These are phyloP conservation scores for Lasiosphaeria hispida DNA, from an alignment of 495 filamentous ascomycete genomes.

Conservation along the genomic window DNA sequence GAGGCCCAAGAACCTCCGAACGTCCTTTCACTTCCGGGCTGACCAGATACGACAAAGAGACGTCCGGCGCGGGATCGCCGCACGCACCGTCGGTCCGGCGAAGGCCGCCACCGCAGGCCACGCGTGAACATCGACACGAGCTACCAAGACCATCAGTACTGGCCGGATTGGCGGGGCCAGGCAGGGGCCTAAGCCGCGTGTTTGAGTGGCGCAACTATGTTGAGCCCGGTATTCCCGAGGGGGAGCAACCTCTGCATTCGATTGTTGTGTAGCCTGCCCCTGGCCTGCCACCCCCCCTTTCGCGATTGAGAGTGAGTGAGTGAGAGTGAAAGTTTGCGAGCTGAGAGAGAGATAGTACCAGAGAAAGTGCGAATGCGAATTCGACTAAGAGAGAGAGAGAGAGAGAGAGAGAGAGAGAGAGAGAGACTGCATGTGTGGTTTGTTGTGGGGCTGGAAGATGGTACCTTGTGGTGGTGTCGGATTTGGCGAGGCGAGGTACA, in stretches of 20 bases:
- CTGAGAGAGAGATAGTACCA: not conserved
- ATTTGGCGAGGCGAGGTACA: not conserved
- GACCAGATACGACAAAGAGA: conserved; percentile 13
- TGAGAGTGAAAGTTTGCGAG: not conserved
- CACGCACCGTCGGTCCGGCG: conserved; percentile 28
- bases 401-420: no score
- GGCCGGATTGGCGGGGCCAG: conserved; percentile 44
- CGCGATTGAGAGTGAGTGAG: not conserved
- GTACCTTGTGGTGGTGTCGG: no score
- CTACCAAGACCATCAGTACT: conserved; percentile 40
- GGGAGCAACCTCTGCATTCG: conserved; percentile 6
- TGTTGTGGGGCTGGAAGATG: not conserved
- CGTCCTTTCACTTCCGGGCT: conserved; percentile 14
- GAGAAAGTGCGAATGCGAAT: no score
- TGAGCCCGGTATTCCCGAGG: conserved; percentile 35
- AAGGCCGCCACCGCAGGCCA: conserved; percentile 23
- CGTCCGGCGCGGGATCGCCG: conserved; percentile 19
- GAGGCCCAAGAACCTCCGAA: conserved; percentile 15
- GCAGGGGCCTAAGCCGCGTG: conserved; percentile 46
- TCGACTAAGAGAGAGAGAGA: no score
- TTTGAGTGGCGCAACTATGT: conserved; percentile 49
- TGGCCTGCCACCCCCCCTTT: not conserved
- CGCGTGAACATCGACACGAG: conserved; percentile 29
- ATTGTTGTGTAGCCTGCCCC: not conserved
- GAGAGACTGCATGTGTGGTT: not conserved